These are phyloP conservation scores for Ustilago vetiveriae DNA, from an alignment of 1,284 basidiomycete species.

Conservation along the genomic window DNA sequence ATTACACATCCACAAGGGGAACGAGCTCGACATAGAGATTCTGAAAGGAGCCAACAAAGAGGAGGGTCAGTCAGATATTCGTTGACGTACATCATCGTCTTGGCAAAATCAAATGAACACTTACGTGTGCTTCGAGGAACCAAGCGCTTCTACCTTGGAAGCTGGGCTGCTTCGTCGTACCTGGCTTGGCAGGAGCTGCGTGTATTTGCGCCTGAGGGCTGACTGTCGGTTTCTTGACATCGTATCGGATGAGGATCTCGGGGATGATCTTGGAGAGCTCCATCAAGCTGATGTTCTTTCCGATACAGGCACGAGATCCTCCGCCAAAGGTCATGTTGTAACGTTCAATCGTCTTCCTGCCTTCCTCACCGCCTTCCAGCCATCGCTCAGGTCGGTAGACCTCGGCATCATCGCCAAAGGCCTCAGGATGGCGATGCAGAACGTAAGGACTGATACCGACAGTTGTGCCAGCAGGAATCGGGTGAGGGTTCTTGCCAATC, in stretches of 20 bases:
- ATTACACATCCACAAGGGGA: slow-evolving; percentile 19
- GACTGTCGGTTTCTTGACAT: slow-evolving; percentile 35
- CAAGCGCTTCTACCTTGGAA: slow-evolving; percentile 42
- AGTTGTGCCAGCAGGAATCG: slow-evolving; percentile 54
- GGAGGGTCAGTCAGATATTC: no score
- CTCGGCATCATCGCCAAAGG: slow-evolving; percentile 55
- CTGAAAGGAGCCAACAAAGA: slow-evolving; percentile 7
- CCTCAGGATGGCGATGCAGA: slow-evolving; percentile 51
- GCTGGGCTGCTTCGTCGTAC: slow-evolving; percentile 5
- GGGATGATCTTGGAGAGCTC: slow-evolving; percentile 60
- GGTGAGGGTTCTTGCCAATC: slow-evolving; percentile 43
- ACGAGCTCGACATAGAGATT: slow-evolving; percentile 40
- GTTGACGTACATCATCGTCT: no score
- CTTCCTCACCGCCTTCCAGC: slow-evolving; percentile 52
- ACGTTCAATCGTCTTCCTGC: slow-evolving; percentile 37
- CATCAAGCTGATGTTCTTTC: slow-evolving; percentile 62
- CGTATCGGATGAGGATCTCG: slow-evolving; percentile 50
- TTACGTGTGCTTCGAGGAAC: slow-evolving; percentile 49
- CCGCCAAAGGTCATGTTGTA: slow-evolving; percentile 54
- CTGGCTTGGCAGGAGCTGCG: neutral
- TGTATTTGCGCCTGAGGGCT: neutral
- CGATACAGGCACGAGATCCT: slow-evolving; percentile 57
- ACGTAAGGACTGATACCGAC: slow-evolving; percentile 61
- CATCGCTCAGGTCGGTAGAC: slow-evolving; percentile 59
- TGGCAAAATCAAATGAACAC: no score